These are phyloP conservation scores for Zygoascus biomembranicola DNA, from an alignment of 805 yeast genomes.

Conservation along the genomic window DNA sequence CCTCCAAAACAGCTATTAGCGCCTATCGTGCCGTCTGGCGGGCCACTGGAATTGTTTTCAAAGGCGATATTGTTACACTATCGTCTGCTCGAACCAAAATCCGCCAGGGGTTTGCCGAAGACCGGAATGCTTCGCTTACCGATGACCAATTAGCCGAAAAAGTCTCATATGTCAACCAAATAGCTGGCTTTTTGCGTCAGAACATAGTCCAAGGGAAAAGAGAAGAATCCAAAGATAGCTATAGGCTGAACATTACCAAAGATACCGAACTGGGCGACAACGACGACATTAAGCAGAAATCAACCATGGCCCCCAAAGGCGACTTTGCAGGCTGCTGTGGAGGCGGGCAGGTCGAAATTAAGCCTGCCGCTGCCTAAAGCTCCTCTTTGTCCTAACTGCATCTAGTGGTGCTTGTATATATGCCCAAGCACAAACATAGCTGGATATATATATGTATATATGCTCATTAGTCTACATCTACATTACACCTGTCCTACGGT, in stretches of 20 bases:
- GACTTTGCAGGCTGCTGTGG: conserved; percentile 2
- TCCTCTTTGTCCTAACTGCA: neutral
- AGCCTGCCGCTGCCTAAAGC: neutral
- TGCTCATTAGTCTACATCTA: too few relatives aligned
- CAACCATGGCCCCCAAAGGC: neutral
- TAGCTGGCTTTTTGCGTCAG: conserved; percentile 56
- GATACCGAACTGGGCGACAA: conserved; percentile 89
- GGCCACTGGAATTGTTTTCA: conserved; percentile 28
- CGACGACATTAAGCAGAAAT: conserved; percentile 52
- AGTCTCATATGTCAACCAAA: conserved; percentile 53
- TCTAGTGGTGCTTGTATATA: neutral
- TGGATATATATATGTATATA: too few relatives aligned
- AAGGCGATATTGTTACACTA: conserved; percentile 14
- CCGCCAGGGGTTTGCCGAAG: conserved; percentile 15
- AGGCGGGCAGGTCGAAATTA: neutral
- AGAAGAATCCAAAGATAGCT: conserved; percentile 10
- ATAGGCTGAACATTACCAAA: conserved; percentile 57
- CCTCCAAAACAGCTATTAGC: conserved; percentile 6
- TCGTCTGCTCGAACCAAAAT: conserved; percentile 15
- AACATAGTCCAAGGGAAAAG: conserved; percentile 81
- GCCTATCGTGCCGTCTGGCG: conserved; percentile 24
- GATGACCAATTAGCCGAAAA: conserved; percentile 44
- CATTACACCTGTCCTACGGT: too few relatives aligned
- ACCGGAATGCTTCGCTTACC: conserved; percentile 22
- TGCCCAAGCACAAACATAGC: neutral